Percentiles rank a stretch among this genome's conserved stretches.
Conservation (phyloP, 164 flowering plant species). For the Aristolochia fimbriata region DNA sequence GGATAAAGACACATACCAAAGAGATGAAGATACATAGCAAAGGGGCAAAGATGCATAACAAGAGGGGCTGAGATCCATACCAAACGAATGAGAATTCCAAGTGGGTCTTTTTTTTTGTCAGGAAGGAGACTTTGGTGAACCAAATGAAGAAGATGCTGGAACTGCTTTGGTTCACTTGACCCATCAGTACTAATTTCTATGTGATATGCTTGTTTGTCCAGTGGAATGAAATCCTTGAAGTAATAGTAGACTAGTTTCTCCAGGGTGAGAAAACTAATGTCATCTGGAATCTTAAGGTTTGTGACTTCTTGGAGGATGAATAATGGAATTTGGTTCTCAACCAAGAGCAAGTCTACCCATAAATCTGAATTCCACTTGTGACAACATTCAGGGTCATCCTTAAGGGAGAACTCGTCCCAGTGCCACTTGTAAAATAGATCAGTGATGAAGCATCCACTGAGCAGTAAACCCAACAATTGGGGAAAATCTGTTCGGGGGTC, state of each 20-base stretch:
- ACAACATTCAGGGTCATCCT: not conserved
- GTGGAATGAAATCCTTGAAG: not conserved
- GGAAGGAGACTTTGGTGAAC: not conserved
- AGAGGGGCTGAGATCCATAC: no score
- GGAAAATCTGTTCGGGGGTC: no score
- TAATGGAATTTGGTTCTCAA: constrained; percentile 8
- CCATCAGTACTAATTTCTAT: no score
- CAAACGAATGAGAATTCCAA: no score
- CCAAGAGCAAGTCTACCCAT: not conserved
- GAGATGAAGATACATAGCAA: no score
- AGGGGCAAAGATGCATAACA: no score
- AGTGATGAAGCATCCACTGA: constrained; percentile 1
- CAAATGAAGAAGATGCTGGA: not conserved
- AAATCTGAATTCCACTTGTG: not conserved
- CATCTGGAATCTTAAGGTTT: not conserved
- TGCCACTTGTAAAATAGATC: not conserved
- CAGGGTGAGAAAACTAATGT: not conserved
- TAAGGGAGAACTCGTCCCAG: not conserved
- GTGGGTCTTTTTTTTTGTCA: no score
- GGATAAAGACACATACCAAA: no score
- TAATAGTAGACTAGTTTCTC: not conserved
- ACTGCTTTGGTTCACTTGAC: no score
- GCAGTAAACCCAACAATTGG: not conserved
- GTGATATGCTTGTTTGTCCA: no score
- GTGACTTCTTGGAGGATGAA: not conserved